Conservation (phyloP, 2,329 filamentous ascomycete species). For the Xylariaceae sp. region DNA sequence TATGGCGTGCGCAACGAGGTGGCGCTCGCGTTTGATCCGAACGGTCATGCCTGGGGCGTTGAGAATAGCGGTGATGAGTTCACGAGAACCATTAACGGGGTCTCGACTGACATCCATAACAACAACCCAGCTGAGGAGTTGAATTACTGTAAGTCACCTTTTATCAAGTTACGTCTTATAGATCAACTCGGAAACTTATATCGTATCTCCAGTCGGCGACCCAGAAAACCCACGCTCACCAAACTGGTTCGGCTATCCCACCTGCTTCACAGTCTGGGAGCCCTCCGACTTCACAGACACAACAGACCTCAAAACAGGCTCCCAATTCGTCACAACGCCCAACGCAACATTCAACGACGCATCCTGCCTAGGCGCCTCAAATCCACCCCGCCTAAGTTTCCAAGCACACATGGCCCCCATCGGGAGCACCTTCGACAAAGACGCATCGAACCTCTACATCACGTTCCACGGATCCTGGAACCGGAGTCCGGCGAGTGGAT, state of each 20-base stretch:
- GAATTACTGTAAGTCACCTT: slow-evolving; percentile 44
- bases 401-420: slow-evolving; percentile 52
- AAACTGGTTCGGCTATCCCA: slow-evolving; percentile 58
- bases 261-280: slow-evolving; percentile 38
- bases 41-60: slow-evolving; percentile 45
- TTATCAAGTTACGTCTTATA: not conserved
- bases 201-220: slow-evolving; percentile 41
- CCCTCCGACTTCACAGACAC: slow-evolving; percentile 37
- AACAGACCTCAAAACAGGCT: slow-evolving; percentile 30
- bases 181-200: not conserved
- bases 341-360: slow-evolving; percentile 32
- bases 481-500: slow-evolving; percentile 34
- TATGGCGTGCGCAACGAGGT: slow-evolving; percentile 64
- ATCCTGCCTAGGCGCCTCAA: slow-evolving; percentile 24
- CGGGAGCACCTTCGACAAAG: slow-evolving; percentile 45
- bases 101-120: slow-evolving; percentile 46
- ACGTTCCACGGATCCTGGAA: slow-evolving; percentile 58
- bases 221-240: slow-evolving; percentile 42
- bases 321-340: slow-evolving; percentile 33
- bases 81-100: slow-evolving; percentile 39
- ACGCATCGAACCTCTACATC: slow-evolving; percentile 53
- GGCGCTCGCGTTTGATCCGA: slow-evolving; percentile 37
- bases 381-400: slow-evolving; percentile 43
- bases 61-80: slow-evolving; percentile 62
- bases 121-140: slow-evolving; percentile 62